Conservation (phyloP, 2,329 filamentous ascomycete genomes). For the Tolypocladium capitatum region DNA sequence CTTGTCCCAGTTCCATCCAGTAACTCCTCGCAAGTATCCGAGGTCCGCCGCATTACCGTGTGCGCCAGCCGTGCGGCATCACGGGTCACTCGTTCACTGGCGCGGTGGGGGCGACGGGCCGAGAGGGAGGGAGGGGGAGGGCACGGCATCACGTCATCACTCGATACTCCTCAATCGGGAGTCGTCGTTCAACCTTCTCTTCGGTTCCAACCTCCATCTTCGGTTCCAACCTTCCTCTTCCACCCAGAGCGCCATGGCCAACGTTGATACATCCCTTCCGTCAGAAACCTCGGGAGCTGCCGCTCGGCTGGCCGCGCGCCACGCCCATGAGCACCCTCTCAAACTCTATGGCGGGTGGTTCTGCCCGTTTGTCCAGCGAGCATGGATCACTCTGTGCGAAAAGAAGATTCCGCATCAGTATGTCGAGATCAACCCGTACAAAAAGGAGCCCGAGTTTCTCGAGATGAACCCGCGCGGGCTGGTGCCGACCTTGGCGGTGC, state of each 20-base stretch:
- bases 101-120: not conserved
- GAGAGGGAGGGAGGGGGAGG: not conserved
- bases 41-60: too few species aligned
- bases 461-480: slow-evolving; percentile 62
- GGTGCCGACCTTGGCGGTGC: slow-evolving; percentile 54
- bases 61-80: too few species aligned
- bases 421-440: slow-evolving; percentile 66
- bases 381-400: slow-evolving; percentile 61
- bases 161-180: too few species aligned
- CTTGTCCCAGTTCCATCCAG: too few species aligned
- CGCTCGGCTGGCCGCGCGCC: slow-evolving; percentile 29
- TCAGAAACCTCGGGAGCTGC: slow-evolving; percentile 35
- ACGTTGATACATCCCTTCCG: slow-evolving; percentile 35
- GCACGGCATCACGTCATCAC: not conserved
- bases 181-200: too few species aligned
- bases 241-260: slow-evolving; percentile 20
- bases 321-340: slow-evolving; percentile 34
- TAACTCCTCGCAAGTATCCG: too few species aligned
- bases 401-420: slow-evolving; percentile 65
- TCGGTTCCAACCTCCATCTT: too few species aligned
- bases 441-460: slow-evolving; percentile 55
- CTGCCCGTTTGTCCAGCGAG: slow-evolving; percentile 56
- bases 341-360: slow-evolving; percentile 68
- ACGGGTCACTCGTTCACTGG: too few species aligned
- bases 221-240: too few species aligned